These are phyloP conservation scores for Cytospora piceae DNA, from an alignment of 2,329 filamentous ascomycete genomes.

Conservation along the genomic window DNA sequence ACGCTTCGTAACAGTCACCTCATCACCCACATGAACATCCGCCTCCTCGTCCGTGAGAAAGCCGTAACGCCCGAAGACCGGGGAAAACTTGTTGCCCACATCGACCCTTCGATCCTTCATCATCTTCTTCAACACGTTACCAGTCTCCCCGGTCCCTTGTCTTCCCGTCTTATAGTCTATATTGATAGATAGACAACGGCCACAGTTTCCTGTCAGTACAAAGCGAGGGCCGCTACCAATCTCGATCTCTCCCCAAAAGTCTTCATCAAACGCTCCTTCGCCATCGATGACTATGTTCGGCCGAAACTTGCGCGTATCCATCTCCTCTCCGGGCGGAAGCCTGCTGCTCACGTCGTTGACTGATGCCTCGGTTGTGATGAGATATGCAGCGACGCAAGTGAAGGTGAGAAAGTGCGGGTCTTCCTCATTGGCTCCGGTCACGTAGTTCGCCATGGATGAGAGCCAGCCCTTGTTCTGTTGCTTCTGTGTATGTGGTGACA, in stretches of 20 bases:
- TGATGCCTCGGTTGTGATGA: slow-evolving; percentile 72
- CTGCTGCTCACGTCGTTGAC: slow-evolving; percentile 66
- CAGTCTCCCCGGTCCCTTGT: slow-evolving; percentile 57
- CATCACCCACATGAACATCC: slow-evolving; percentile 58
- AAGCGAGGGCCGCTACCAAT: slow-evolving; percentile 48
- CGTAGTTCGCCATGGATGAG: slow-evolving; percentile 40
- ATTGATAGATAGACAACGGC: slow-evolving; percentile 70
- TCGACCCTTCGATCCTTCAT: slow-evolving; percentile 74
- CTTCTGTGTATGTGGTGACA: slow-evolving; percentile 41
- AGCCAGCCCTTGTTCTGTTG: slow-evolving; percentile 40
- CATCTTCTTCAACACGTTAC: slow-evolving; percentile 69
- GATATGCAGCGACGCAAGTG: slow-evolving; percentile 74
- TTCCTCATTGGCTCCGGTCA: slow-evolving; percentile 34
- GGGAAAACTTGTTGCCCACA: slow-evolving; percentile 66
- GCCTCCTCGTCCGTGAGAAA: slow-evolving; percentile 52
- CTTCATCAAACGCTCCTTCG: slow-evolving; percentile 66
- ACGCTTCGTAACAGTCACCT: slow-evolving; percentile 56
- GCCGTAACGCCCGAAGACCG: slow-evolving; percentile 74
- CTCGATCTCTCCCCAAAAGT: slow-evolving; percentile 69
- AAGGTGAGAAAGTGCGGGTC: slow-evolving; percentile 65
- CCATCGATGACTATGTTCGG: slow-evolving; percentile 73
- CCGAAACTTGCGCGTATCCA: slow-evolving; percentile 72
- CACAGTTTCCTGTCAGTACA: slow-evolving; percentile 70
- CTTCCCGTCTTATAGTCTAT: slow-evolving; percentile 71
- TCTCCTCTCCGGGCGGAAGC: slow-evolving; percentile 50